phyloP scores from a whole-genome alignment of 2,329 filamentous ascomycete species.

The Ceratocystis cacaofunesta region DNA sequence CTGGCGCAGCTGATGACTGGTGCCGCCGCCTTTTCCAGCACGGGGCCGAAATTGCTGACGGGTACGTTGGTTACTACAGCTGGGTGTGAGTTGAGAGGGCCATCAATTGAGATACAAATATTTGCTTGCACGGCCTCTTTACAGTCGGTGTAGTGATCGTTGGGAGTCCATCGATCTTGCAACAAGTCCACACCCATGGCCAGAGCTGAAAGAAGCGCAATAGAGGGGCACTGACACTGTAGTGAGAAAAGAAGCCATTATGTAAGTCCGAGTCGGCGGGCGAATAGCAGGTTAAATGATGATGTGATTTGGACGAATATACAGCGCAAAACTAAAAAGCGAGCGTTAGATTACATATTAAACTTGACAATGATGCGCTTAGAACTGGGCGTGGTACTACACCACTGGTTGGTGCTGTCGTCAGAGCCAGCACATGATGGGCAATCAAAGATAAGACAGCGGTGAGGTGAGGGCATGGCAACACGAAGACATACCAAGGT shows the following conservation, averaged over 20 bases:
- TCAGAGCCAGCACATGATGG: not conserved
- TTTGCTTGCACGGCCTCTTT: no score
- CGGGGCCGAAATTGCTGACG: slow-evolving; percentile 85
- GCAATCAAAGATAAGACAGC: not conserved
- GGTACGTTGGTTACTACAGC: slow-evolving; percentile 62
- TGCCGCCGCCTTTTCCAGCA: slow-evolving; percentile 73
- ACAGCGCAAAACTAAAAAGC: not conserved
- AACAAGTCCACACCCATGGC: not conserved
- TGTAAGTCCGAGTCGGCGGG: slow-evolving; percentile 6
- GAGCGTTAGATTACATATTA: not conserved
- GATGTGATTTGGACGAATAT: slow-evolving; percentile 4
- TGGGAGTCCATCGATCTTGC: not conserved
- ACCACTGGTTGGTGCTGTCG: not conserved
- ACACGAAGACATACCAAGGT: slow-evolving; percentile 2
- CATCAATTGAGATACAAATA: not conserved
- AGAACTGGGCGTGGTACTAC: not conserved
- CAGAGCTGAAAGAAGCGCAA: not conserved
- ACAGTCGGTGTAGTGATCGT: no score
- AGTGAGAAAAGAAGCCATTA: slow-evolving; percentile 30
- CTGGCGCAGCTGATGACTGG: slow-evolving; percentile 81
- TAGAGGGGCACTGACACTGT: slow-evolving; percentile 27
- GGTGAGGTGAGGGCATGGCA: not conserved
- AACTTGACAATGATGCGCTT: not conserved
- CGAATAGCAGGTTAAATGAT: not conserved
- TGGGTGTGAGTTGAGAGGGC: not conserved